Percentiles rank a stretch among this genome's conserved stretches.
Evolutionary conservation across 176 grass and related monocot genomes (phyloP).

Genomic region (Pontederia paniculata): DNA sequence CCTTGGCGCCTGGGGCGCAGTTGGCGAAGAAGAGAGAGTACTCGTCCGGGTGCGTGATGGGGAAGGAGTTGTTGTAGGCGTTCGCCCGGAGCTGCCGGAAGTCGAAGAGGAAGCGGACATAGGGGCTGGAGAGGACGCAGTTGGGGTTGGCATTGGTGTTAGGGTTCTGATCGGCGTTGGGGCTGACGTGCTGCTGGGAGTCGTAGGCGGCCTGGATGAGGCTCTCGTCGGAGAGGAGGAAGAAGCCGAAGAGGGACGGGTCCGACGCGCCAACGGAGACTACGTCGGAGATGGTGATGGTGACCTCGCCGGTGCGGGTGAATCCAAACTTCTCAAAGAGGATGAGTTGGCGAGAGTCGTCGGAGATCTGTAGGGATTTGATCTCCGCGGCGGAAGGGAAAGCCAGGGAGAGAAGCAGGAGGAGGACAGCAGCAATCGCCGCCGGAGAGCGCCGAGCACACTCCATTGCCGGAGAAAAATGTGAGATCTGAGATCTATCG

Average conservation of each 20-base stretch:
- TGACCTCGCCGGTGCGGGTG: constrained; percentile 34
- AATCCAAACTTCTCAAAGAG: constrained; percentile 99
- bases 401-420: constrained; percentile 17
- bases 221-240: too few relatives aligned
- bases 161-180: too few relatives aligned
- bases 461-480: too few relatives aligned
- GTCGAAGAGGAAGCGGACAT: constrained; percentile 54
- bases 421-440: too few relatives aligned
- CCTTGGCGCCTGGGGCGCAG: constrained; percentile 36
- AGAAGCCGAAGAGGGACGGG: constrained; percentile 53
- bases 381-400: constrained; percentile 60
- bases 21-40: constrained; percentile 93
- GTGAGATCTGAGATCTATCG: too few relatives aligned
- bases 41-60: constrained; percentile 62
- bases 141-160: constrained; percentile 24
- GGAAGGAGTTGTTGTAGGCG: constrained; percentile 24
- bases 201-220: constrained; percentile 90
- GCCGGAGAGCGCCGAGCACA: too few relatives aligned
- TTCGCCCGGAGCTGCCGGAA: constrained; percentile 27
- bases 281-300: constrained; percentile 32
- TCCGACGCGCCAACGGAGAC: constrained; percentile 23
- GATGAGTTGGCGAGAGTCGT: constrained; percentile 53
- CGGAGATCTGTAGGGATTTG: constrained; percentile 49
- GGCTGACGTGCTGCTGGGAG: constrained; percentile 37
- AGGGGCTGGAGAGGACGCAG: constrained; percentile 66